Percentiles rank a stretch among this genome's conserved stretches.
These are phyloP conservation scores for Aureobasidium namibiae DNA, from an alignment of 2,329 filamentous ascomycete genomes.

Conservation along the genomic window DNA sequence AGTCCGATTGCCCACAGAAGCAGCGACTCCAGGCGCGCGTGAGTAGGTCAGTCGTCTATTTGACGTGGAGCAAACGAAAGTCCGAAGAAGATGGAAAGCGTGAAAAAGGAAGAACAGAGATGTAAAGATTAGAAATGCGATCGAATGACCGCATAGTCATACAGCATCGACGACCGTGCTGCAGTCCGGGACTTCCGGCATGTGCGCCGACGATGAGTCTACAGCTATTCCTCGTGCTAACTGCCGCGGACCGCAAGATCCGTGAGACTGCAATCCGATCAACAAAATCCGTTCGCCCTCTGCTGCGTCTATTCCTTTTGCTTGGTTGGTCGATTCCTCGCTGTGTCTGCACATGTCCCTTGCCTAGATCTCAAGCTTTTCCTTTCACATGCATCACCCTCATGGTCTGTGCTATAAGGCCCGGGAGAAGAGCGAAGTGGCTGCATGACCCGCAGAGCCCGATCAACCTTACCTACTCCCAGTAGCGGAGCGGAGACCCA, in stretches of 20 bases:
- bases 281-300: not conserved
- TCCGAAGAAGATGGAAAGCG: not conserved
- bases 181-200: not conserved
- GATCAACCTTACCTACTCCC: not conserved
- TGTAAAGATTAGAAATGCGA: slow-evolving; percentile 1
- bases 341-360: not conserved
- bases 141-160: slow-evolving; percentile 4
- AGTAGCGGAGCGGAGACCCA: not conserved
- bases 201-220: not conserved
- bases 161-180: slow-evolving; percentile 4
- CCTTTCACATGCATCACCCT: slow-evolving; percentile 8
- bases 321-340: not conserved
- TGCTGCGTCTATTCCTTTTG: not conserved
- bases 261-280: not conserved
- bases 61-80: not conserved
- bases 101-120: not conserved
- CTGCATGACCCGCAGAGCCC: slow-evolving; percentile 3
- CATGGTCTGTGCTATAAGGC: slow-evolving; percentile 7
- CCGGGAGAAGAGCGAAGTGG: slow-evolving; percentile 9
- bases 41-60: not conserved
- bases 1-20: not conserved
- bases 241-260: not conserved
- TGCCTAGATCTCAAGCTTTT: slow-evolving; percentile 4
- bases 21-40: slow-evolving; percentile 13
- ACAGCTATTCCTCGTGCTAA: not conserved